Base-by-base conservation (phyloP, 2,329 filamentous ascomycete species). In the Sphaerostilbella broomeana region DNA sequence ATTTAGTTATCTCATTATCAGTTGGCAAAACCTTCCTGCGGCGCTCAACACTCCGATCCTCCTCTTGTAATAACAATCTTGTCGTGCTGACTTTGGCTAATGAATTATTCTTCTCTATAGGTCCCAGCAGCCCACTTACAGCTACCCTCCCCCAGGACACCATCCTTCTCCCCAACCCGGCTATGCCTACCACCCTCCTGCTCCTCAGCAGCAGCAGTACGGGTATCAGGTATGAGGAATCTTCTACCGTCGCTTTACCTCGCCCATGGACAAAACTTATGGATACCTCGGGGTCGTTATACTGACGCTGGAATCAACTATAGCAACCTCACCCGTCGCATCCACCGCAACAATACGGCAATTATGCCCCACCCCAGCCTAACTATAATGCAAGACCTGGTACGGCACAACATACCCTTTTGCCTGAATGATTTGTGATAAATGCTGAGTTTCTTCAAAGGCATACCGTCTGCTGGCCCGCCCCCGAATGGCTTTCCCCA, bases 151-250 rank as follows among this genome's bases (percentile, higher is more conserved):
- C 33, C 65, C 62, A 41, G 58, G 57, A 19, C 59, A 58, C 35
- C 72, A 70, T 19, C 69, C 70, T 24, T 69, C 69, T 29, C 69
- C 66, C 31, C 73, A 75, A 51, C 61, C 62, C 9, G 66, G 65
- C 37, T 70, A 68, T 49, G 67, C 63, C 49, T 68, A 69, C 40
- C 55, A 66, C 49, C 57, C 62, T 47, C 61, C n/a, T n/a, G n/a
- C 59, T 17, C 59, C 59, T 38, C 57, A 55, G 27, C 67, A 64
- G 47, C 67, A 64, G 43, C 65, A 67, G 45, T 69, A 71, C 45
- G 62, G 61, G 47, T 58, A 57, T 42, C 57, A 54, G 51, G 53
- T 56, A 55, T 36, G 51, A 18, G 16, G 7, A 19, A 24, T 35
- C 3, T 22, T 27, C 32, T 24, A 18, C 33, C 21, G 4, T 31